Percentiles rank a stretch among this genome's conserved stretches.
These are phyloP conservation scores for Fusarium buharicum DNA, from an alignment of 2,329 filamentous ascomycete species.

Conservation along the genomic window DNA sequence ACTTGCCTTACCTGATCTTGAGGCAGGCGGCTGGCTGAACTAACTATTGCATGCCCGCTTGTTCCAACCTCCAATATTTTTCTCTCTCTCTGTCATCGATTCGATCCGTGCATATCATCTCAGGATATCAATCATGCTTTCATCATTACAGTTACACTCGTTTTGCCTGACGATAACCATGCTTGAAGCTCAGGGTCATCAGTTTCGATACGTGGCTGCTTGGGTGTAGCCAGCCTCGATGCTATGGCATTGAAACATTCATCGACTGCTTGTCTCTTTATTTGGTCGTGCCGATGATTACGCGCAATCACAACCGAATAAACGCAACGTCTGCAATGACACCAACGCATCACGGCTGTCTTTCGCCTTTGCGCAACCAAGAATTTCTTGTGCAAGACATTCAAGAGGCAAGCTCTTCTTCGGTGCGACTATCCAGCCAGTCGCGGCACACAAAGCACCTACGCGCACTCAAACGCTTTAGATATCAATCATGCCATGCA, in stretches of 20 bases:
- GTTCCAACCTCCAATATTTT: background rate
- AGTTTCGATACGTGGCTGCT: background rate
- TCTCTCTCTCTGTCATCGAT: background rate
- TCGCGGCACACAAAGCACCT: background rate
- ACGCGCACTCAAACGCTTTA: background rate
- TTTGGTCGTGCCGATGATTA: background rate
- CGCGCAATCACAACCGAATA: background rate
- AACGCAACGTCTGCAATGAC: background rate
- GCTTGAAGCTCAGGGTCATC: background rate
- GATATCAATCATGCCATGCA: background rate
- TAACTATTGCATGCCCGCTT: background rate
- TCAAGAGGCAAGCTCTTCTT: background rate
- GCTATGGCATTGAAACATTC: background rate
- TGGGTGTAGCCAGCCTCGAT: background rate
- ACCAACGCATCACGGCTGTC: background rate
- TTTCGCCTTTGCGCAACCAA: constrained; percentile 4
- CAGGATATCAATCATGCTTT: constrained; percentile 3
- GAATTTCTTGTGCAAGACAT: background rate
- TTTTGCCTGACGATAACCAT: background rate
- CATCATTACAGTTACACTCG: background rate
- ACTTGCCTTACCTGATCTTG: constrained; percentile 5
- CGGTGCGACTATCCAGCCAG: constrained; percentile 7
- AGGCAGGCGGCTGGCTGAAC: constrained; percentile 21
- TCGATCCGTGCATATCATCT: background rate
- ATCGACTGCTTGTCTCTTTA: constrained; percentile 2